Percentiles rank a stretch among this genome's conserved stretches.
phyloP scores from a whole-genome alignment of 768 basidiomycete species.

The Hirschioporus abietinus region DNA sequence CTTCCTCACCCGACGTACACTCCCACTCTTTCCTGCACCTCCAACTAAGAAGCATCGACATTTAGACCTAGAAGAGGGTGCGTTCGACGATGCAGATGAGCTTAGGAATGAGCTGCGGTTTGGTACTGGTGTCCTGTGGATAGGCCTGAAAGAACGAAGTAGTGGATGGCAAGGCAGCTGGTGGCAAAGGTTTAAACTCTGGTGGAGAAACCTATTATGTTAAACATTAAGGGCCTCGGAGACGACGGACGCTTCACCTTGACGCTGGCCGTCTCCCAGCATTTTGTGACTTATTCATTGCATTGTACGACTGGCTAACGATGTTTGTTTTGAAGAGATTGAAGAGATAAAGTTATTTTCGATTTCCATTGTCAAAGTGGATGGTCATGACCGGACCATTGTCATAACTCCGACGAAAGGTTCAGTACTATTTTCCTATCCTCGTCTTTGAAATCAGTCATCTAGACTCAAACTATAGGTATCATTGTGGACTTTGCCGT shows the following conservation, averaged over 20 bases:
- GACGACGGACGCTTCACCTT: background rate
- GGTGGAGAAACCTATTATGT: slow-evolving; percentile 79
- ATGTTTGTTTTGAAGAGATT: background rate
- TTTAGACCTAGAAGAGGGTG: slow-evolving; percentile 57
- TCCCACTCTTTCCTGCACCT: slow-evolving; percentile 62
- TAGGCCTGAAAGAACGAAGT: slow-evolving; percentile 53
- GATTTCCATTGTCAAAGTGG: background rate
- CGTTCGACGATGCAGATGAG: slow-evolving; percentile 31
- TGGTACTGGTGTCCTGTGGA: slow-evolving; percentile 84
- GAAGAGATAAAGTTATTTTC: background rate
- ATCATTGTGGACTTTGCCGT: background rate
- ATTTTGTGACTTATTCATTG: background rate
- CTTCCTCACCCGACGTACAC: slow-evolving; percentile 62
- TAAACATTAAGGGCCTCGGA: slow-evolving; percentile 27
- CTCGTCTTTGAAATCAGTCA: background rate
- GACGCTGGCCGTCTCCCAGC: background rate
- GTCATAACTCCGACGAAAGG: background rate
- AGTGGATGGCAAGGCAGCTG: slow-evolving; percentile 70
- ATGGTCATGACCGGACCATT: background rate
- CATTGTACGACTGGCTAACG: background rate
- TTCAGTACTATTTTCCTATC: background rate
- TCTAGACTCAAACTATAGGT: background rate
- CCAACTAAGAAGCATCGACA: slow-evolving; percentile 29
- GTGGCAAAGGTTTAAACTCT: slow-evolving; percentile 74
- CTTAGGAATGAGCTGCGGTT: slow-evolving; percentile 54